phyloP scores from a whole-genome alignment of 2,329 filamentous ascomycete species.

The Didymella arachidicola region DNA sequence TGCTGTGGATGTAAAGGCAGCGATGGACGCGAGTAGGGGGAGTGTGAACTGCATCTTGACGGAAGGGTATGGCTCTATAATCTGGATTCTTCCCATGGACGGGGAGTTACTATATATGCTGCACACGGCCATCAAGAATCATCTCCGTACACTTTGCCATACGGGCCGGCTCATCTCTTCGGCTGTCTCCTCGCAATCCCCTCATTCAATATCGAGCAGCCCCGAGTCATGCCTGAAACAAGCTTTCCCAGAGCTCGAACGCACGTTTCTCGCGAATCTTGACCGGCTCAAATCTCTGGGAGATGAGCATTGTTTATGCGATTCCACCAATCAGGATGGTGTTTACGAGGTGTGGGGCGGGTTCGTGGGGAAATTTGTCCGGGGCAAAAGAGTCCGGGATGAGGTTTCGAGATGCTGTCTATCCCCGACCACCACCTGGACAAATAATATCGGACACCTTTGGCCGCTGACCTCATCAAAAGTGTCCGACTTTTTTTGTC shows the following conservation, averaged over 20 bases:
- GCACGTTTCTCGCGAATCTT: conserved; percentile 7
- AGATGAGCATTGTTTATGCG: conserved; percentile 3
- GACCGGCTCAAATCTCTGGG: conserved; percentile 10
- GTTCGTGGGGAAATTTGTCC: conserved; percentile 18
- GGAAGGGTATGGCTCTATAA: not conserved
- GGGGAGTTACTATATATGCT: conserved; percentile 1
- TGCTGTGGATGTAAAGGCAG: conserved; percentile 3
- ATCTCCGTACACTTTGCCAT: not conserved
- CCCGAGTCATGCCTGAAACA: conserved; percentile 10
- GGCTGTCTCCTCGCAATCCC: not conserved
- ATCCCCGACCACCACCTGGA: no score
- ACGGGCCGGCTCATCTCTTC: not conserved
- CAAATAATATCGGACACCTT: no score
- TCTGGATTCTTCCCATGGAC: not conserved
- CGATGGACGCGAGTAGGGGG: conserved; percentile 11
- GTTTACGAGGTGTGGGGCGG: conserved; percentile 5
- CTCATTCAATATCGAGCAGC: conserved; percentile 13
- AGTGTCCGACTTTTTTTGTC: no score
- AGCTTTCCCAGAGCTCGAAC: not conserved
- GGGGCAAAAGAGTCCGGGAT: conserved; percentile 1
- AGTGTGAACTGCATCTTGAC: conserved; percentile 16
- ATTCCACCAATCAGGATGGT: conserved; percentile 17
- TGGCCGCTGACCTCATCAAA: no score
- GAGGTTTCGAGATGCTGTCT: not conserved
- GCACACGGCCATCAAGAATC: not conserved